Conservation (phyloP, 768 basidiomycete genomes). For the Suillus fuscotomentosus region DNA sequence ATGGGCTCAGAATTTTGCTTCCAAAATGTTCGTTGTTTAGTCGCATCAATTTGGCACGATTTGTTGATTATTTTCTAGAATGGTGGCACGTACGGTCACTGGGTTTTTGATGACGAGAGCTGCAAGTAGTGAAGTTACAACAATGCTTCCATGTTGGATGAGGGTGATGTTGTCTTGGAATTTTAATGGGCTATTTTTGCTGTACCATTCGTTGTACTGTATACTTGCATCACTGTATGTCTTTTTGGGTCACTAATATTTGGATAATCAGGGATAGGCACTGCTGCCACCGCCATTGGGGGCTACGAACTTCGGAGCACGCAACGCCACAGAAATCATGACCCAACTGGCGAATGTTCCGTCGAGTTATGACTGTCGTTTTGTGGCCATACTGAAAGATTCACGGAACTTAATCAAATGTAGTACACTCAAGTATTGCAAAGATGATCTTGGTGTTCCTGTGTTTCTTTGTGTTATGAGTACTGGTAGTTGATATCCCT, state of each 20-base stretch:
- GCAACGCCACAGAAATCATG: too few relatives aligned
- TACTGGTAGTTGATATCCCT: too few relatives aligned
- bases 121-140: conserved; percentile 6
- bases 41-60: neutral
- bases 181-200: neutral
- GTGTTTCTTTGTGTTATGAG: too few relatives aligned
- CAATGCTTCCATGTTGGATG: neutral
- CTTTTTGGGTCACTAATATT: neutral
- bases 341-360: too few relatives aligned
- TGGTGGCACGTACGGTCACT: conserved; percentile 19
- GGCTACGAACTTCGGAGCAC: too few relatives aligned
- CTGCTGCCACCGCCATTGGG: neutral
- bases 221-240: neutral
- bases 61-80: conserved; percentile 11
- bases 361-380: too few relatives aligned
- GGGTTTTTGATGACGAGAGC: conserved; percentile 21
- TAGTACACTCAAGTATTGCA: too few relatives aligned
- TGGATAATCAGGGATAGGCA: neutral
- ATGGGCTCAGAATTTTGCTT: conserved; percentile 21
- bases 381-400: too few relatives aligned
- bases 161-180: neutral
- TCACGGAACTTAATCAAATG: too few relatives aligned
- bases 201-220: neutral
- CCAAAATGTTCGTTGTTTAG: conserved; percentile 15
- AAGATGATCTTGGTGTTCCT: too few relatives aligned